Percentiles rank a stretch among this genome's conserved stretches.
These are phyloP conservation scores for Jackrogersella multiformis DNA, from an alignment of 495 filamentous ascomycete species.

Conservation along the genomic window DNA sequence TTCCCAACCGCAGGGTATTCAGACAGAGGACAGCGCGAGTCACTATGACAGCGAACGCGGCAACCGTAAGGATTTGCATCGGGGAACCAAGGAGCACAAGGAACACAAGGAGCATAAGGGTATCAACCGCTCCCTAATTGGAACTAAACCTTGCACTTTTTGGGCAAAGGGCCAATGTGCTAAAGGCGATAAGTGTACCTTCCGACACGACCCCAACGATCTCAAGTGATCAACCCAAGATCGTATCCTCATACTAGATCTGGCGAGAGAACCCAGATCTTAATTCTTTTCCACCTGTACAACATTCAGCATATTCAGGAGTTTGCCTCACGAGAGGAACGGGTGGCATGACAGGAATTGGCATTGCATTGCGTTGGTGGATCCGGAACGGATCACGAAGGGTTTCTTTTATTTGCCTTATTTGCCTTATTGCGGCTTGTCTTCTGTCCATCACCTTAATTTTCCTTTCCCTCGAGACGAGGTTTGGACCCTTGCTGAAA, in stretches of 20 bases:
- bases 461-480: neutral
- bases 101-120: slow-evolving; percentile 51
- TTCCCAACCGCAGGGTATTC: slow-evolving; percentile 17
- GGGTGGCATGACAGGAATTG: slow-evolving; percentile 4
- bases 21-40: slow-evolving; percentile 24
- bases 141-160: slow-evolving; percentile 76
- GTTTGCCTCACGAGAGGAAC: slow-evolving; percentile 9
- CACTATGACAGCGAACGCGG: slow-evolving; percentile 41
- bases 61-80: slow-evolving; percentile 36
- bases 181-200: slow-evolving; percentile 88
- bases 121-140: slow-evolving; percentile 56
- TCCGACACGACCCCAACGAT: slow-evolving; percentile 67
- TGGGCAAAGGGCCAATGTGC: slow-evolving; percentile 80
- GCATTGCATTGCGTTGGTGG: slow-evolving; percentile 13
- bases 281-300: slow-evolving; percentile 21
- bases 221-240: slow-evolving; percentile 20
- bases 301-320: slow-evolving; percentile 22
- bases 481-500: neutral
- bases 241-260: neutral
- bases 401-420: neutral
- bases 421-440: neutral
- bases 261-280: neutral
- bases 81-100: slow-evolving; percentile 47
- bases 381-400: slow-evolving; percentile 4
- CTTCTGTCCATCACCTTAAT: slow-evolving; percentile 2